phyloP scores from a whole-genome alignment of 1,284 basidiomycete species.

The Trametes polyzona region DNA sequence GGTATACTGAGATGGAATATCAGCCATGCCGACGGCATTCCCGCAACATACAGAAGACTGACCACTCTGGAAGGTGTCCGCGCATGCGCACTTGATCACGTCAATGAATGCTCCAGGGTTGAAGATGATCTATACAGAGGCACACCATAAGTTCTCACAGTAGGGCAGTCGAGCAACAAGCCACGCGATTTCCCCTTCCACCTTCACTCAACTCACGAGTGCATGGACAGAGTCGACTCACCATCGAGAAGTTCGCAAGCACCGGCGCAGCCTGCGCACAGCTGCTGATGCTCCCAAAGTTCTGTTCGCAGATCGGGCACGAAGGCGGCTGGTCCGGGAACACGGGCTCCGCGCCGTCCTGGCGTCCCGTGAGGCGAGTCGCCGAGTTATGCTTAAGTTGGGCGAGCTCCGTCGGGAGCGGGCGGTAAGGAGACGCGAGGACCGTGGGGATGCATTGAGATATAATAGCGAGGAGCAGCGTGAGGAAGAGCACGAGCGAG shows the following conservation, averaged over 20 bases:
- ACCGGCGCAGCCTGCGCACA: slow-evolving; percentile 62
- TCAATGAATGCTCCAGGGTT: slow-evolving; percentile 65
- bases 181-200: too few relatives aligned
- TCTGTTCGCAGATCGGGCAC: slow-evolving; percentile 56
- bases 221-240: slow-evolving; percentile 31
- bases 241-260: slow-evolving; percentile 59
- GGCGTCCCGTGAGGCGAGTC: slow-evolving; percentile 5
- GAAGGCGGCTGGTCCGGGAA: slow-evolving; percentile 57
- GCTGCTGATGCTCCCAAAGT: slow-evolving; percentile 55
- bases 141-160: neutral
- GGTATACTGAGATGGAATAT: slow-evolving; percentile 43
- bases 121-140: slow-evolving; percentile 53
- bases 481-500: slow-evolving; percentile 12
- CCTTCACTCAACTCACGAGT: neutral
- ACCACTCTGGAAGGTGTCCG: slow-evolving; percentile 64
- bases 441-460: slow-evolving; percentile 13
- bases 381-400: neutral
- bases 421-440: slow-evolving; percentile 18
- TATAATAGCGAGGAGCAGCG: slow-evolving; percentile 14
- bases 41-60: slow-evolving; percentile 1
- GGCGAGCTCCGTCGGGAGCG: slow-evolving; percentile 6
- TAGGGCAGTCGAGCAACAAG: neutral
- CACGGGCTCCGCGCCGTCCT: slow-evolving; percentile 38
- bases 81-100: slow-evolving; percentile 70
- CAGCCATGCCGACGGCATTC: neutral